These are phyloP conservation scores for Tolypocladium tundrense DNA, from an alignment of 2,329 filamentous ascomycete species.

Conservation along the genomic window DNA sequence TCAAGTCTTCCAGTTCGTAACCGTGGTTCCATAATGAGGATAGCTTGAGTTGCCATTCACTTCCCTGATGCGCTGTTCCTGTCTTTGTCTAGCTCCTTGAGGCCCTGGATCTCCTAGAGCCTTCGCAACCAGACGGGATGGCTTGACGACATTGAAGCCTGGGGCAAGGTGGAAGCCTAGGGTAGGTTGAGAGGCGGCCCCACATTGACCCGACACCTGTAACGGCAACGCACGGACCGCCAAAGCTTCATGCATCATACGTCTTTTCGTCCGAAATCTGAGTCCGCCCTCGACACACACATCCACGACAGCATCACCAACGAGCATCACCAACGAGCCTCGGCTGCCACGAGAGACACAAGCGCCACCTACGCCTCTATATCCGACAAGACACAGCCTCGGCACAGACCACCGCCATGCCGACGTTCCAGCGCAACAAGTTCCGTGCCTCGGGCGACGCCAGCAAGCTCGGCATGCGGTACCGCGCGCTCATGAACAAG, in stretches of 20 bases:
- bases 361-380: neutral
- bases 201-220: neutral
- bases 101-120: no score
- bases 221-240: neutral
- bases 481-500: slow-evolving; percentile 63
- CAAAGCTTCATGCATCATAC: neutral
- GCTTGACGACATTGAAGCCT: no score
- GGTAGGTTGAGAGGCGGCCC: neutral
- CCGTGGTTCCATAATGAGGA: no score
- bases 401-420: slow-evolving; percentile 13
- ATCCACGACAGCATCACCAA: neutral
- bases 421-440: slow-evolving; percentile 57
- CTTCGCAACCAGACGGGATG: no score
- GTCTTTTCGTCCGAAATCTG: neutral
- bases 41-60: no score
- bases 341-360: neutral
- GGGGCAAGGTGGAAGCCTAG: no score
- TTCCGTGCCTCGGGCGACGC: slow-evolving; percentile 58
- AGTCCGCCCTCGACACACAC: neutral
- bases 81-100: no score
- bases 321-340: neutral
- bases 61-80: no score
- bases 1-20: no score
- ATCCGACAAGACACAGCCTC: neutral
- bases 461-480: slow-evolving; percentile 61